A percentile compares a stretch with the other conserved stretches of the same genome.
These are phyloP conservation scores for Rubia tinctorum DNA, from an alignment of 305 asterid species.

Conservation along the genomic window DNA sequence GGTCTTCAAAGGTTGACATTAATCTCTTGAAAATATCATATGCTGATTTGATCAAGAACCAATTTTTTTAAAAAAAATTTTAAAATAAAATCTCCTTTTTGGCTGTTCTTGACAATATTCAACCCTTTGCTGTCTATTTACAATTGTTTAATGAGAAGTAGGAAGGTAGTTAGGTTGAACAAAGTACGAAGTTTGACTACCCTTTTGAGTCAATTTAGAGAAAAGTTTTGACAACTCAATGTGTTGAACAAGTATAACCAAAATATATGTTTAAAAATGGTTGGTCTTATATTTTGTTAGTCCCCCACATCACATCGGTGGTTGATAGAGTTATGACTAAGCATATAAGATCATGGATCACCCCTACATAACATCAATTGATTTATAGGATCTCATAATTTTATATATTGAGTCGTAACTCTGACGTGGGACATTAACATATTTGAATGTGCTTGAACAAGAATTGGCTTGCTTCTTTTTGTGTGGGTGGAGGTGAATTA, in stretches of 20 bases:
- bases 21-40: neutral
- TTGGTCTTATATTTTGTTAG: no score
- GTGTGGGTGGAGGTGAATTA: no score
- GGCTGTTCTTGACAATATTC: neutral
- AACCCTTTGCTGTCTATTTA: neutral
- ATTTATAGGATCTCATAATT: no score
- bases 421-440: no score
- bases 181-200: neutral
- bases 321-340: no score
- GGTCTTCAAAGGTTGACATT: constrained; percentile 1
- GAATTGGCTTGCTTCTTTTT: neutral
- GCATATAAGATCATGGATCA: no score
- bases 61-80: neutral
- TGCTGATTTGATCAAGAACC: neutral
- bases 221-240: neutral
- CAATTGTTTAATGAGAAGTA: neutral
- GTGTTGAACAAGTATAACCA: no score
- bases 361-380: no score
- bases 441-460: neutral
- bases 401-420: no score
- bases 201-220: neutral
- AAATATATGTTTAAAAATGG: no score
- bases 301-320: no score
- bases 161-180: neutral
- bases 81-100: no score